A percentile compares a stretch with the other conserved stretches of the same genome.
Conservation (phyloP, 495 filamentous ascomycete species). For the Penicillium cosmopolitanum region DNA sequence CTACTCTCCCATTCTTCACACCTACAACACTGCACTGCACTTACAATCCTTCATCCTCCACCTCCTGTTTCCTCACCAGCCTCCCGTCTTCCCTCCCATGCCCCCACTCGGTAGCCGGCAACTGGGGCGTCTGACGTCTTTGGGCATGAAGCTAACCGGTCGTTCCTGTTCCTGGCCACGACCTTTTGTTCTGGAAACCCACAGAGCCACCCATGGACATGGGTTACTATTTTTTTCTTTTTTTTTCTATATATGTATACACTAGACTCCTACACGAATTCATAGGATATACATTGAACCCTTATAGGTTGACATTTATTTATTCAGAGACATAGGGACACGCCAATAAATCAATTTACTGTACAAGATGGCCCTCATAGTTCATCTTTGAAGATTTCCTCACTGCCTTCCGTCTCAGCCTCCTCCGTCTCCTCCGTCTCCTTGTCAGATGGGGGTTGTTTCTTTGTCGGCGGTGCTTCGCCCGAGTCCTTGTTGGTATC, state of each 20-base stretch:
- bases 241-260: no score
- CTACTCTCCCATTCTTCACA: neutral
- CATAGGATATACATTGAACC: no score
- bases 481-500: neutral
- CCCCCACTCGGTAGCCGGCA: constrained; percentile 27
- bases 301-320: no score
- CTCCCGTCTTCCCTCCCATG: constrained; percentile 7
- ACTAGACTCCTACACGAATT: neutral
- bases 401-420: constrained; percentile 40
- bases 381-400: constrained; percentile 61
- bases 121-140: constrained; percentile 35
- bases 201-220: no score
- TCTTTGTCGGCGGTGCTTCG: constrained; percentile 16
- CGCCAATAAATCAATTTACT: constrained; percentile 11
- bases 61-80: neutral
- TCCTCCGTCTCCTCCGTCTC: constrained; percentile 14
- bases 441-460: constrained; percentile 25
- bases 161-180: constrained; percentile 16
- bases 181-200: no score
- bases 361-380: constrained; percentile 39
- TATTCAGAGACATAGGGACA: no score
- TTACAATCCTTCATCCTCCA: neutral
- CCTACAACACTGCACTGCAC: no score
- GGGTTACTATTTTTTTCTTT: neutral
- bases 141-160: constrained; percentile 32